Evolutionary conservation across 352 stramenopile species (phyloP), one percentile per base, ranked within the genome.

Genomic region (Stramenopiles sp.): DNA sequence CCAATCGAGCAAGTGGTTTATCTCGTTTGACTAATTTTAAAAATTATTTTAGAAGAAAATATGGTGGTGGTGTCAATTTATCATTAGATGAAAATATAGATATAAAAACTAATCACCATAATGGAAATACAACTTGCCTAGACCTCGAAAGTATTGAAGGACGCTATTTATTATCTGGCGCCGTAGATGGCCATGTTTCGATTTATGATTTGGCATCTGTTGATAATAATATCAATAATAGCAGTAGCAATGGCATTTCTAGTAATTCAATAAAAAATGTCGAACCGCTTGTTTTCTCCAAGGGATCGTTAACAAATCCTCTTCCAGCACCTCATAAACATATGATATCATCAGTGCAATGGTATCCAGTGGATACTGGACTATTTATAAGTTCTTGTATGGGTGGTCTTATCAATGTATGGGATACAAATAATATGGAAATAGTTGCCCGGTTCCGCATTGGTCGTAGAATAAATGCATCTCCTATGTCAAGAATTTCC

Each of bases 291-390:
- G n/a, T n/a, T n/a, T n/a, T n/a, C n/a, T n/a, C n/a, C n/a, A n/a
- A n/a, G n/a, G n/a, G n/a, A n/a, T n/a, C n/a, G n/a, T n/a, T n/a
- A n/a, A n/a, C n/a, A n/a, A n/a, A n/a, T n/a, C n/a, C n/a, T n/a
- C n/a, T n/a, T n/a, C n/a, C n/a, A n/a, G n/a, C n/a, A n/a, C n/a
- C n/a, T n/a, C 81, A 83, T 30, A 86, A 87, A 63, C 88, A 86
- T n/a, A 88, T 88, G 53, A 82, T 94, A 32, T 88, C 88, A 27
- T 84, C 85, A 63, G 86, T 94, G n/a, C 86, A 91, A 63, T 94
- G 90, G 90, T 94, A 92, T 79, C 89, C 89, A 0, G 83, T 92
- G 1, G 90, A 95, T 80, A 87, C 82, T 0, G 90, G 90, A 0
- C 78, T 95, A 27, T 93, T 91, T 73, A 85, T 94, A 29, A 87